These are phyloP conservation scores for Apiospora arundinis DNA, from an alignment of 2,329 filamentous ascomycete genomes.

Conservation along the genomic window DNA sequence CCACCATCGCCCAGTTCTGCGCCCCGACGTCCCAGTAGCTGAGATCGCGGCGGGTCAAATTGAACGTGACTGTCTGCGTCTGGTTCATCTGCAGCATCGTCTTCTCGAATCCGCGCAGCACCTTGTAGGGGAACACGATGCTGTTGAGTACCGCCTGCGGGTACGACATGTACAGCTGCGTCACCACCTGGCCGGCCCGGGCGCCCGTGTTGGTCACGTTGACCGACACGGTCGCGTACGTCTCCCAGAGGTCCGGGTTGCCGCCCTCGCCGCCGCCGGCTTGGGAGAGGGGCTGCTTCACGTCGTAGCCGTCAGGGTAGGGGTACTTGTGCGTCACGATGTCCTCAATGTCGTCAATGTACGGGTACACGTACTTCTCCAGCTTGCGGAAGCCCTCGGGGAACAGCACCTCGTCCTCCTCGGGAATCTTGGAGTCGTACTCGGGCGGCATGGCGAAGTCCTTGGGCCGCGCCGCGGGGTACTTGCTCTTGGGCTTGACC, in stretches of 20 bases:
- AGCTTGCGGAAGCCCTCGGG: conserved; percentile 66
- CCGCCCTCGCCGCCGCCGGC: conserved; percentile 75
- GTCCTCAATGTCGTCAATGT: conserved; percentile 60
- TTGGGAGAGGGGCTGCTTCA: conserved; percentile 56
- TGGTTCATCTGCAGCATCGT: conserved; percentile 62
- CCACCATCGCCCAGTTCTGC: conserved; percentile 73
- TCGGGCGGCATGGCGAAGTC: conserved; percentile 56
- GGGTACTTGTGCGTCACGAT: conserved; percentile 47
- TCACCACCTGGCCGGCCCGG: conserved; percentile 48
- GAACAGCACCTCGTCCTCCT: conserved; percentile 63
- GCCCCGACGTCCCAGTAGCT: conserved; percentile 73
- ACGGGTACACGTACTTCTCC: conserved; percentile 77
- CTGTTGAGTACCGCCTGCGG: conserved; percentile 37
- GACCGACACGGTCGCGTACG: conserved; percentile 56
- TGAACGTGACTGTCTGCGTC: conserved; percentile 59
- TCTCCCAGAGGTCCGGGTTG: conserved; percentile 69
- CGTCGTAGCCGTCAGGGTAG: conserved; percentile 63
- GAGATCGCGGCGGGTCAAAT: conserved; percentile 70
- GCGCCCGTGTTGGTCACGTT: conserved; percentile 61
- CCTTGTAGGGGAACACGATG: conserved; percentile 69
- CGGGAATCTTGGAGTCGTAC: conserved; percentile 62
- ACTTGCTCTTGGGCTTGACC: conserved; percentile 52
- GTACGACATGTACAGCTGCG: conserved; percentile 55
- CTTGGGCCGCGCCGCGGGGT: conserved; percentile 46
- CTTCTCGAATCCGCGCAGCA: conserved; percentile 79